phyloP scores from a whole-genome alignment of 108 stramenopile genomes.

The Cyclotella cryptica region DNA sequence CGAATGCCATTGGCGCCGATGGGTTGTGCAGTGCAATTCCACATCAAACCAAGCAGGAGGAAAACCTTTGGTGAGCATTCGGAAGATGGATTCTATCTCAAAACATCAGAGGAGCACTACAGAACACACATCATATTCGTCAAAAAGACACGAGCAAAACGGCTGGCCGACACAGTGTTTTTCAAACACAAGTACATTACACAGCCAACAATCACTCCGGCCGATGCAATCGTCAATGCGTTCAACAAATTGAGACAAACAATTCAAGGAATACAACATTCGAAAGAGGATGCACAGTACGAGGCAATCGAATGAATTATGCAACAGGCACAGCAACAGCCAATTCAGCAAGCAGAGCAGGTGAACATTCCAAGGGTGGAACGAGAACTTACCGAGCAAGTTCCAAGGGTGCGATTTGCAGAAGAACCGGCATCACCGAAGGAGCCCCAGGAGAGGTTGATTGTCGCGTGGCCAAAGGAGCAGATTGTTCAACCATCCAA shows the following conservation, averaged over 20 bases:
- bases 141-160: no score
- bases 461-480: no score
- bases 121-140: no score
- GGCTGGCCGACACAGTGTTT: no score
- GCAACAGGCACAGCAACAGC: not conserved
- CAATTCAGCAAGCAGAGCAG: constrained; percentile 3
- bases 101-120: constrained; percentile 32
- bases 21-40: no score
- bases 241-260: not conserved
- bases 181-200: constrained; percentile 37
- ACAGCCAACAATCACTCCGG: constrained; percentile 27
- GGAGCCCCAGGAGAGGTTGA: no score
- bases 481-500: no score
- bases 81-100: no score
- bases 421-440: no score
- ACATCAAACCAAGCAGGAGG: no score
- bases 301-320: constrained; percentile 15
- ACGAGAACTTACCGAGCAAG: not conserved
- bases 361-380: constrained; percentile 9
- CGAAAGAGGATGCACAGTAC: not conserved
- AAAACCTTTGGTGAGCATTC: no score
- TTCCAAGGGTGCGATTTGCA: constrained; percentile 18
- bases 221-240: constrained; percentile 19
- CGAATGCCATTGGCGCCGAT: no score
- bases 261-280: not conserved